Percentiles rank a stretch among this genome's conserved stretches.
These are phyloP conservation scores for Peterozyma xylosa DNA, from an alignment of 805 yeast species.

Conservation along the genomic window DNA sequence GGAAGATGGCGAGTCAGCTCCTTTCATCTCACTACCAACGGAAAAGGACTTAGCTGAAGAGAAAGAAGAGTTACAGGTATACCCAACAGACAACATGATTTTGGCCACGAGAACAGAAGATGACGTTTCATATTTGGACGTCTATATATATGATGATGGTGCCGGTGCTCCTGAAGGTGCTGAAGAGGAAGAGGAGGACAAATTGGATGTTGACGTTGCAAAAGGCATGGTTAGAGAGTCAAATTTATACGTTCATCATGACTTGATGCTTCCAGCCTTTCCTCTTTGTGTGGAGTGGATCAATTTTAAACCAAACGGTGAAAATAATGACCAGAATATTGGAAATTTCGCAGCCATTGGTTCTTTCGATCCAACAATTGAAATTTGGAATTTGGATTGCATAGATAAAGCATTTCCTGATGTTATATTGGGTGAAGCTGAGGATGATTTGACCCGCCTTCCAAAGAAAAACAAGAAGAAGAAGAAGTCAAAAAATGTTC, in stretches of 20 bases:
- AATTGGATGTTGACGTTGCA: conserved; percentile 64
- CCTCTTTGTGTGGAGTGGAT: conserved; percentile 97
- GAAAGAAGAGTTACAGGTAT: conserved; percentile 74
- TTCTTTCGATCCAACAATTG: conserved; percentile 95
- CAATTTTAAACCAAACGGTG: conserved; percentile 56
- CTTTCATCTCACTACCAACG: conserved; percentile 55
- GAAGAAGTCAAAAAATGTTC: conserved; percentile 38
- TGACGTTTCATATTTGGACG: conserved; percentile 86
- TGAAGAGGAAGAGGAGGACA: conserved; percentile 59
- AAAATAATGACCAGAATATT: conserved; percentile 34
- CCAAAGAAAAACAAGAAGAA: conserved; percentile 43
- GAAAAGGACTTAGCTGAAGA: conserved; percentile 67
- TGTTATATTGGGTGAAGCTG: conserved; percentile 78
- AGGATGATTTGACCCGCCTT: conserved; percentile 29
- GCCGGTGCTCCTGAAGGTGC: conserved; percentile 73
- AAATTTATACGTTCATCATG: conserved; percentile 89
- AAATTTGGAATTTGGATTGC: conserved; percentile 91
- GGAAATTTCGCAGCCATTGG: conserved; percentile 97
- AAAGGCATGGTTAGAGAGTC: conserved; percentile 66
- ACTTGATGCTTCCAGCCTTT: conserved; percentile 92
- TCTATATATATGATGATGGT: conserved; percentile 90
- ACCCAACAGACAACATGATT: conserved; percentile 84
- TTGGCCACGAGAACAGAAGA: conserved; percentile 95
- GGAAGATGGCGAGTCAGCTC: conserved; percentile 42
- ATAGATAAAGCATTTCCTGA: conserved; percentile 94